Conservation (phyloP, 202 grass and related monocot species). For the Hordeum pubiflorum region DNA sequence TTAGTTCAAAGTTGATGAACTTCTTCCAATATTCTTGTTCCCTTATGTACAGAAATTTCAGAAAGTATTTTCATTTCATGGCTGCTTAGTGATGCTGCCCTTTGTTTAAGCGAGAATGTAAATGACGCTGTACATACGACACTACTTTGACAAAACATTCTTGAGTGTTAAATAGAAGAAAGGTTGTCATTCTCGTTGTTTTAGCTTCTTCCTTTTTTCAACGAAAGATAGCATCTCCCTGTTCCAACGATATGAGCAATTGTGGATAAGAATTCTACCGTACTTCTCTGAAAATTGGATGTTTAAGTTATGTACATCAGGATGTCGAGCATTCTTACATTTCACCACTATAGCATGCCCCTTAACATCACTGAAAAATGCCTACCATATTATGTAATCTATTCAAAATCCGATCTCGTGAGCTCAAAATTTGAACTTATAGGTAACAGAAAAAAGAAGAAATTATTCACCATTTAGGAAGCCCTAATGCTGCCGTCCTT, state of each 20-base stretch:
- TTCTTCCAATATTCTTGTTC: constrained; percentile 9
- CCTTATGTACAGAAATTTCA: constrained; percentile 29
- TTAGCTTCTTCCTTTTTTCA: not conserved
- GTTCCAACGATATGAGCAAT: not conserved
- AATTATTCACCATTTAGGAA: not conserved
- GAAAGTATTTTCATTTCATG: constrained; percentile 8
- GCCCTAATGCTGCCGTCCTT: not conserved
- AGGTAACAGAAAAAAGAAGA: not conserved
- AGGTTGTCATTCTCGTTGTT: not conserved
- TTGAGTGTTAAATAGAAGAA: not conserved
- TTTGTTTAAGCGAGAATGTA: not conserved
- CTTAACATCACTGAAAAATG: not conserved
- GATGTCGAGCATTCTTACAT: not conserved
- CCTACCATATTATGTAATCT: not conserved
- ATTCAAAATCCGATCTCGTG: not conserved
- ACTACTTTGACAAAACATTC: not conserved
- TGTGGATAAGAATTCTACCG: not conserved
- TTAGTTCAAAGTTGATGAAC: constrained; percentile 35
- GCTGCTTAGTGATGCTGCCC: not conserved
- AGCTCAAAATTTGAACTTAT: not conserved
- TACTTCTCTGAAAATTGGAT: not conserved
- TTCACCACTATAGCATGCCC: not conserved
- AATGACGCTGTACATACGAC: constrained; percentile 31
- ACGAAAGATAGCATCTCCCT: not conserved
- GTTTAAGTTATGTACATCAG: not conserved